Percentiles rank a stretch among this genome's conserved stretches.
Evolutionary conservation across 306 rosid genomes (phyloP).

Genomic region (Acacia acuminata): DNA sequence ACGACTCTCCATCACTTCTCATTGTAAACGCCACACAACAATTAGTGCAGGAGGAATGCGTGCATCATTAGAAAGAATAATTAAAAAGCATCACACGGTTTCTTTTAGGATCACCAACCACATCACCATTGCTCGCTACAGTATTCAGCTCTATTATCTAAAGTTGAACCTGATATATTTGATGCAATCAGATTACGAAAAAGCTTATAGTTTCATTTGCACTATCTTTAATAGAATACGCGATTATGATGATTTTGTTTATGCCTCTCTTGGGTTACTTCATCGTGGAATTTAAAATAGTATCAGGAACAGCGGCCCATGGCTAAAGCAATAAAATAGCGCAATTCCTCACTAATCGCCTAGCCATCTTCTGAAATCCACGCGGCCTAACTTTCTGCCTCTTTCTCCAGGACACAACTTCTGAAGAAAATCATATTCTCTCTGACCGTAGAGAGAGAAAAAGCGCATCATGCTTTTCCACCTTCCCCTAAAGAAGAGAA

Average conservation of each 20-base stretch:
- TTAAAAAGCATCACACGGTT: constrained; percentile 36
- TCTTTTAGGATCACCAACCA: constrained; percentile 41
- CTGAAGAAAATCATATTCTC: constrained; percentile 30
- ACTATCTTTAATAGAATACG: constrained; percentile 18
- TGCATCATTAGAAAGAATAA: constrained; percentile 38
- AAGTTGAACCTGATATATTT: constrained; percentile 3
- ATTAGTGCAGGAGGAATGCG: constrained; percentile 26
- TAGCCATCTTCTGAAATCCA: constrained; percentile 26
- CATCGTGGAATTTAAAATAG: constrained; percentile 15
- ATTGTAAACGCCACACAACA: constrained; percentile 23
- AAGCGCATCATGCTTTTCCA: background rate
- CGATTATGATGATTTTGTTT: background rate
- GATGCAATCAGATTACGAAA: constrained; percentile 15
- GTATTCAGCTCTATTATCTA: background rate
- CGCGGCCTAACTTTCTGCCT: constrained; percentile 73
- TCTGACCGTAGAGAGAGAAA: constrained; percentile 33
- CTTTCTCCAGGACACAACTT: constrained; percentile 65
- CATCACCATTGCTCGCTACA: constrained; percentile 7
- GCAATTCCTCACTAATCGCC: constrained; percentile 39
- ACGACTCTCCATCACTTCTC: constrained; percentile 4
- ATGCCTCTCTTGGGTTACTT: constrained; percentile 29
- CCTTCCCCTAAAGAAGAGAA: constrained; percentile 3
- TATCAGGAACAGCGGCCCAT: constrained; percentile 23
- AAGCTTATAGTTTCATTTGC: background rate
- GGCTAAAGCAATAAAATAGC: constrained; percentile 40